phyloP scores from a whole-genome alignment of 257 asterid genomes.

The Gentiana macrophylla region DNA sequence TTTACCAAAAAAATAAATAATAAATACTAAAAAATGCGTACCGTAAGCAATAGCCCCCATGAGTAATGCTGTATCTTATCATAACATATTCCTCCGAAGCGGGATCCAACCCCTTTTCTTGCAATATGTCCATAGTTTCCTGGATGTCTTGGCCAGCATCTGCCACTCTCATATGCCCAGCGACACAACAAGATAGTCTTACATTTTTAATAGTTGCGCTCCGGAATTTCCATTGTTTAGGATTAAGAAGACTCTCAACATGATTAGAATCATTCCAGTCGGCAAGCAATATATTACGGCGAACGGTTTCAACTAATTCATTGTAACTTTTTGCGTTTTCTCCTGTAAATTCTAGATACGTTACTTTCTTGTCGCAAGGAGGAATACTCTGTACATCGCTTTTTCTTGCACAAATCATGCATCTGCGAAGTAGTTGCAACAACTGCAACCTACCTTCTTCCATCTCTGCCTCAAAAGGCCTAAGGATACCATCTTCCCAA shows the following conservation, averaged over 20 bases:
- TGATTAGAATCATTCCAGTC: conserved; percentile 99
- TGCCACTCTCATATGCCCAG: conserved; percentile 77
- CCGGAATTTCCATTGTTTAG: conserved; percentile 91
- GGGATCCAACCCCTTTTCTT: conserved; percentile 56
- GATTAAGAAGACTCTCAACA: conserved; percentile 95
- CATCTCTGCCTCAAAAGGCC: conserved; percentile 93
- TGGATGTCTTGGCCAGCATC: conserved; percentile 97
- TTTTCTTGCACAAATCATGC: conserved; percentile 97
- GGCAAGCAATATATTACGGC: conserved; percentile 83
- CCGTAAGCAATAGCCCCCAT: conserved; percentile 88
- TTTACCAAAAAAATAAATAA: conserved; percentile 13
- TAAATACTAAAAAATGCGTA: conserved; percentile 30
- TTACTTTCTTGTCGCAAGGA: conserved; percentile 76
- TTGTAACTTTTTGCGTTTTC: conserved; percentile 89
- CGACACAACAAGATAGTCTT: conserved; percentile 94
- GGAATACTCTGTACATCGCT: conserved; percentile 76
- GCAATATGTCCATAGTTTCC: conserved; percentile 82
- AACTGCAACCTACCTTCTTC: conserved; percentile 88
- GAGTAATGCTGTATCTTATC: conserved; percentile 42
- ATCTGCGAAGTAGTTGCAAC: conserved; percentile 67
- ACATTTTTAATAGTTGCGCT: conserved; percentile 73
- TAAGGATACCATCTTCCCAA: conserved; percentile 84
- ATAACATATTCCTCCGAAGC: conserved; percentile 52
- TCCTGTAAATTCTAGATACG: conserved; percentile 56
- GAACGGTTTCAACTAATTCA: conserved; percentile 89